phyloP scores from a whole-genome alignment of 225 moss, liverwort and hornwort genomes.

The Sphagnum tenellum region DNA sequence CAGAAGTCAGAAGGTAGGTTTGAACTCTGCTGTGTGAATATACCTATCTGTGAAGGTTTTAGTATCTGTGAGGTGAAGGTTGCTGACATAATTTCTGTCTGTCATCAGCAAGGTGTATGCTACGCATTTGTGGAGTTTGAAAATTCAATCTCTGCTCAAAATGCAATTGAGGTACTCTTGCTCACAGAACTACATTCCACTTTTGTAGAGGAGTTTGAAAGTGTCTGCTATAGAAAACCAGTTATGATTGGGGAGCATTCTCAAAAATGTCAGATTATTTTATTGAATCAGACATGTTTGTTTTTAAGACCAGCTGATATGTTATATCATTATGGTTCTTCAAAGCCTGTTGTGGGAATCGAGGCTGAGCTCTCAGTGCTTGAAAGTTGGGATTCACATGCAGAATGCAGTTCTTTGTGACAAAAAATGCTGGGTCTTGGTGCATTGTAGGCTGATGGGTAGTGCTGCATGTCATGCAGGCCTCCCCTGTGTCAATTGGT shows the following conservation, averaged over 20 bases:
- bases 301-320: no score
- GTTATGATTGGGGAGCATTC: no score
- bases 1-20: constrained; percentile 60
- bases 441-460: no score
- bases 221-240: no score
- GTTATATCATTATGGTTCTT: no score
- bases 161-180: constrained; percentile 63
- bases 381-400: no score
- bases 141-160: constrained; percentile 55
- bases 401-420: no score
- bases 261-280: no score
- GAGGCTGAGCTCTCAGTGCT: no score
- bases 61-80: not conserved
- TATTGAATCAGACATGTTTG: no score
- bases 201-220: not conserved
- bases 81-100: not conserved
- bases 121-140: constrained; percentile 96
- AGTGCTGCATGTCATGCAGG: constrained; percentile 7
- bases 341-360: no score
- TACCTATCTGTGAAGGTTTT: not conserved
- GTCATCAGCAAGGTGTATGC: constrained; percentile 60
- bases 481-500: constrained; percentile 23
- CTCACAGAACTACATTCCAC: not conserved
- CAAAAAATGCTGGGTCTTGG: no score
- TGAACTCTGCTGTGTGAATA: not conserved